Conservation (phyloP, 192 early-diverging fungal genomes). For the Mortierella claussenii region DNA sequence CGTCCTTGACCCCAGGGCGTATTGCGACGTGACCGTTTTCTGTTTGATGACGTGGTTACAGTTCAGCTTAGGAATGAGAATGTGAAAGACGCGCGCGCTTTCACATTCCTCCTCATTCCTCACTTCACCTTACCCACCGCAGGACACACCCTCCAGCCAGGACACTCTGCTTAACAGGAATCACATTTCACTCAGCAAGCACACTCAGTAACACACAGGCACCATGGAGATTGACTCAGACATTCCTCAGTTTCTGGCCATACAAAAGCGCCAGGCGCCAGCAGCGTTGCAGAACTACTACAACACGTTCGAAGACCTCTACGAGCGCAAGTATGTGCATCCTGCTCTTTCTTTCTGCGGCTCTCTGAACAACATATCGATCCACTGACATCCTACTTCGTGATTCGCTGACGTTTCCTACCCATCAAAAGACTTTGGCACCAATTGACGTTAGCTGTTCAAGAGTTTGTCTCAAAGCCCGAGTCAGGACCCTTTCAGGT, state of each 20-base stretch:
- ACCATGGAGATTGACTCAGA: constrained; percentile 81
- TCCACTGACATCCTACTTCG: no score
- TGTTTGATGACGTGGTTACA: no score
- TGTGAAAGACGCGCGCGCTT: no score
- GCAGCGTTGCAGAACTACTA: constrained; percentile 80
- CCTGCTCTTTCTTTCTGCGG: neutral
- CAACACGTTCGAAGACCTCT: constrained; percentile 88
- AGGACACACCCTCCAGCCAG: no score
- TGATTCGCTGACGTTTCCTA: neutral
- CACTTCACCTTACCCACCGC: no score
- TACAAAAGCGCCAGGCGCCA: constrained; percentile 74
- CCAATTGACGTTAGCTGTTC: constrained; percentile 87
- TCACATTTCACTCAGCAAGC: no score
- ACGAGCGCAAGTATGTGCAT: constrained; percentile 89
- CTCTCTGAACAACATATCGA: no score
- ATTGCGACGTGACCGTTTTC: no score
- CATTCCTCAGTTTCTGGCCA: constrained; percentile 77
- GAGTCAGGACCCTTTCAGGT: constrained; percentile 82
- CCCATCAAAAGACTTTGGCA: constrained; percentile 88
- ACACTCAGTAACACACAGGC: constrained; percentile 1
- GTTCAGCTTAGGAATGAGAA: no score
- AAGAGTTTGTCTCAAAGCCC: constrained; percentile 82
- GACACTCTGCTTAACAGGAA: no score
- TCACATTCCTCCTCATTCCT: no score
- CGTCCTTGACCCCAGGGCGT: no score